Evolutionary conservation across 2,329 filamentous ascomycete species (phyloP), one percentile per base, ranked within the genome.

Genomic region (Fusarium sp.): DNA sequence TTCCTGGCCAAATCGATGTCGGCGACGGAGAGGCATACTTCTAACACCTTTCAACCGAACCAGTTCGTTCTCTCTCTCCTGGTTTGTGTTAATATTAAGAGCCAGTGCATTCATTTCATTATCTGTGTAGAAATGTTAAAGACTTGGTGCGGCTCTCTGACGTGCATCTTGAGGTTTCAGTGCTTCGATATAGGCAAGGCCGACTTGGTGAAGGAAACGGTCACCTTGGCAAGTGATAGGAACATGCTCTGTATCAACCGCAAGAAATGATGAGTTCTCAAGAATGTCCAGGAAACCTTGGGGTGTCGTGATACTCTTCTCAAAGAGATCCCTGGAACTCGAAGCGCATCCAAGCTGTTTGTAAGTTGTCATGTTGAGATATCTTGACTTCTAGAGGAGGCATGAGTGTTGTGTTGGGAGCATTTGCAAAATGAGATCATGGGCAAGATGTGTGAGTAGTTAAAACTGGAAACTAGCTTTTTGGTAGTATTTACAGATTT

Each of bases 221-320:
- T 63, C 66, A 2, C 31, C 20, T 8, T 1, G 13, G 3, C 31
- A 88, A 0, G 89, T 90, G 70, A 88, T 90, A 10, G 88, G 88
- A 6, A 91, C 88, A 0, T 89, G 86, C 0, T 89, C 88, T 0
- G 86, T 87, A 75, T 88, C 46, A 6, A 49, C 7, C 1, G 46
- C 31, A 8, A 49, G 3, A 20, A 42, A 89, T 84, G 63, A 90
- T 88, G 76, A 88, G 21, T 4, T 2, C 2, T 31, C 18, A 9
- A 24, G 3, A 13, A 44, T 3, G n/a, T 43, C 2, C 12, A 7
- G 35, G 6, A 53, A 31, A 0, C 26, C 43, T 9, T 61, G 3
- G 3, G 70, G 4, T 3, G 46, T 63, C 0, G 60, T 66, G 50
- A 71, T 65, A 24, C 59, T 62, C 1, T 49, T 68, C 9, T 20